A percentile compares a stretch with the other conserved stretches of the same genome.
phyloP scores from a whole-genome alignment of 805 yeast genomes.

The Saccharomyces mikatae region DNA sequence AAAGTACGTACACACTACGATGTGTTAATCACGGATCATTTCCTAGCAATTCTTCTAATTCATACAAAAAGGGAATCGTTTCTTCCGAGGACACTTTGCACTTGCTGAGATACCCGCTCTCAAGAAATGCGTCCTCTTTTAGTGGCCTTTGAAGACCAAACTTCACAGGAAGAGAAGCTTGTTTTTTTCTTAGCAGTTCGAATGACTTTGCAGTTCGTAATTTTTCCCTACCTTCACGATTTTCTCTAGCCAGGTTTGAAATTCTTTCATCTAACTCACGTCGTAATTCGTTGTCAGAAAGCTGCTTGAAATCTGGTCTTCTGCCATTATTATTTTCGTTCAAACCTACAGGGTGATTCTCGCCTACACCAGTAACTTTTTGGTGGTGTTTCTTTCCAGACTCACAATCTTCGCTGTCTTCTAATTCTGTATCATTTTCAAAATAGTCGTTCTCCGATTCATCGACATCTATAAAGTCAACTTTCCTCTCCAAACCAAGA shows the following conservation, averaged over 20 bases:
- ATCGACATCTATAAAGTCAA: slow-evolving; percentile 11
- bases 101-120: slow-evolving; percentile 16
- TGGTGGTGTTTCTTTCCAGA: not conserved
- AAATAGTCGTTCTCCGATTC: slow-evolving; percentile 9
- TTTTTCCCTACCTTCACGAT: slow-evolving; percentile 22
- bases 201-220: slow-evolving; percentile 28
- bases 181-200: slow-evolving; percentile 15
- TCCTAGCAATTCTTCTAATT: slow-evolving; percentile 19
- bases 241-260: slow-evolving; percentile 23
- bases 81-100: slow-evolving; percentile 22
- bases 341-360: not conserved
- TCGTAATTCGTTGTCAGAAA: slow-evolving; percentile 25
- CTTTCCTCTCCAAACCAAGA: slow-evolving; percentile 1
- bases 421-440: slow-evolving; percentile 4
- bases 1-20: not conserved
- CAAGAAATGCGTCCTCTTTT: not conserved
- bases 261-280: slow-evolving; percentile 24
- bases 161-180: slow-evolving; percentile 1
- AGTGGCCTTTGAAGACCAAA: not conserved
- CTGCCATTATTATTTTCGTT: slow-evolving; percentile 1
- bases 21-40: slow-evolving; percentile 1
- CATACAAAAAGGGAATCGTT: slow-evolving; percentile 26
- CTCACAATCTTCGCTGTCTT: slow-evolving; percentile 1
- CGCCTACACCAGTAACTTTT: not conserved
- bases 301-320: slow-evolving; percentile 6